Conservation (phyloP, 441 rosid genomes). For the Arabidopsis lyrata region DNA sequence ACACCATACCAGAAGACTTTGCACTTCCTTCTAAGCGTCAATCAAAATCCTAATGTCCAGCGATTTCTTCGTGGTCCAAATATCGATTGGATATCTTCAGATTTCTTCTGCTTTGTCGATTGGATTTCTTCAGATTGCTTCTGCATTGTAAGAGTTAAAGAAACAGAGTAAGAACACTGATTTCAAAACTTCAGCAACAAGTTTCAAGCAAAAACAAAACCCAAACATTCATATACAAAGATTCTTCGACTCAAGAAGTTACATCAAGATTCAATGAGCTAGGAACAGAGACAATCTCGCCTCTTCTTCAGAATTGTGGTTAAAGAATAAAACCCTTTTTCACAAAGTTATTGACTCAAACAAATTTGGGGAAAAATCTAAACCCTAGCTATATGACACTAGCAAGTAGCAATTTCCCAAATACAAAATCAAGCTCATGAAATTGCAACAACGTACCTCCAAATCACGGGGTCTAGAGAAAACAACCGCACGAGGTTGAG, state of each 20-base stretch:
- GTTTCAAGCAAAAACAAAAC: background rate
- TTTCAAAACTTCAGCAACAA: background rate
- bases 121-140: constrained; percentile 25
- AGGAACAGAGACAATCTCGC: background rate
- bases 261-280: background rate
- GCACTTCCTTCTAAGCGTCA: constrained; percentile 12
- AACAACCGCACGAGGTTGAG: constrained; percentile 28
- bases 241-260: background rate
- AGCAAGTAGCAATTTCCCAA: background rate
- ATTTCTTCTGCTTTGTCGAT: constrained; percentile 15
- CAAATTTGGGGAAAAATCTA: constrained; percentile 4
- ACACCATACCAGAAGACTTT: constrained; percentile 16
- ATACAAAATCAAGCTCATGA: background rate
- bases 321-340: background rate
- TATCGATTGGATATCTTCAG: constrained; percentile 17
- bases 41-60: constrained; percentile 29
- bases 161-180: constrained; percentile 11
- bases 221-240: background rate
- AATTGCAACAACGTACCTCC: constrained; percentile 33
- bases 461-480: constrained; percentile 8
- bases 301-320: background rate
- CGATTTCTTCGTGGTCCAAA: constrained; percentile 36
- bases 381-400: constrained; percentile 22
- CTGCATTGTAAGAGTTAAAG: constrained; percentile 13
- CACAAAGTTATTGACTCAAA: background rate